These are phyloP conservation scores for Tothia fuscella DNA, from an alignment of 2,329 filamentous ascomycete genomes.

Conservation along the genomic window DNA sequence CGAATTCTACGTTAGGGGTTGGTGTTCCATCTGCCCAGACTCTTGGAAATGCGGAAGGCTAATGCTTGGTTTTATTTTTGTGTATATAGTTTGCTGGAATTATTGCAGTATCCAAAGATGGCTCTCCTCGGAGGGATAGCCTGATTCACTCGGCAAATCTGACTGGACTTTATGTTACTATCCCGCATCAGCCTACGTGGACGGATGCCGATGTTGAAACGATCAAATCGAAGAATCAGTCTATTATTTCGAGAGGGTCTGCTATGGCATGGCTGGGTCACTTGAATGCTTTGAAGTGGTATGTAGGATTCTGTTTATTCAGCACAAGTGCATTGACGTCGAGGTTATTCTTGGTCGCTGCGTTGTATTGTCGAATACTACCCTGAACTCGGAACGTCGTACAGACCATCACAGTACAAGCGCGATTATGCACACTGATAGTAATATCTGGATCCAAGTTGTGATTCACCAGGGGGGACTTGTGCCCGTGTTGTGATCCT, in stretches of 20 bases:
- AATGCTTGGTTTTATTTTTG: background rate
- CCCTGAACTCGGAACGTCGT: no score
- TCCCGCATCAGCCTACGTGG: constrained; percentile 28
- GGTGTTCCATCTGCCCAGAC: constrained; percentile 7
- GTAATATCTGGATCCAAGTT: no score
- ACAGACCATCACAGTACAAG: no score
- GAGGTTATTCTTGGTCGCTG: no score
- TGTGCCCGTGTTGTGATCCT: background rate
- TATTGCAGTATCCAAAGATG: constrained; percentile 25
- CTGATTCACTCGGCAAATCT: constrained; percentile 27
- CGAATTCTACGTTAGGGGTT: constrained; percentile 17
- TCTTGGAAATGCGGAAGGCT: background rate
- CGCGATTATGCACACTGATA: no score
- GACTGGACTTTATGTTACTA: constrained; percentile 25
- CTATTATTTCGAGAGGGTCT: constrained; percentile 23
- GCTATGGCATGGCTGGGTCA: constrained; percentile 31
- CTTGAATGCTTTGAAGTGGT: constrained; percentile 25
- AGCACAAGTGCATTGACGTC: no score
- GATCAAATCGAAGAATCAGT: constrained; percentile 18
- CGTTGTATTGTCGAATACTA: no score
- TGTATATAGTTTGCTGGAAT: constrained; percentile 25
- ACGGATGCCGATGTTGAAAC: constrained; percentile 21
- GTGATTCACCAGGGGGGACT: no score
- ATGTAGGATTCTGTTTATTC: no score
- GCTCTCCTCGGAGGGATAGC: constrained; percentile 22